phyloP scores from a whole-genome alignment of 768 basidiomycete genomes.

The Hebeloma cylindrosporum region DNA sequence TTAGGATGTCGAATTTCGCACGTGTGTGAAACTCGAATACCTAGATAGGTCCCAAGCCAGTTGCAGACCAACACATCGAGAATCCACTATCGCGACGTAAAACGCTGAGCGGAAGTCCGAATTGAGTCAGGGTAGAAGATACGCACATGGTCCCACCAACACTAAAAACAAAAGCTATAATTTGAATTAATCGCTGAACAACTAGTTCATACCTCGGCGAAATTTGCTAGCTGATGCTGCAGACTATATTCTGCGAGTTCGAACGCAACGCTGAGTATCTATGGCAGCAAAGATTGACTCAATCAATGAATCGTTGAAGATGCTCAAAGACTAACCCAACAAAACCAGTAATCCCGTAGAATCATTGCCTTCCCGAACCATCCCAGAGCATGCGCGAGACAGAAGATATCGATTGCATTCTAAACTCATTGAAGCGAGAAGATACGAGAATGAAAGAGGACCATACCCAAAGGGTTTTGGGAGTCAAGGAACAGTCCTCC shows the following conservation, averaged over 20 bases:
- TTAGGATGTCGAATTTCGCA: slow-evolving; percentile 12
- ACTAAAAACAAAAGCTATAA: slow-evolving; percentile 46
- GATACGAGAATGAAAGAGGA: neutral
- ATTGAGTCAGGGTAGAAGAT: slow-evolving; percentile 3
- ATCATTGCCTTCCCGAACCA: slow-evolving; percentile 94
- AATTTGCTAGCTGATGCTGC: slow-evolving; percentile 86
- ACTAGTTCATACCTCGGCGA: slow-evolving; percentile 68
- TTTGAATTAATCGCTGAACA: slow-evolving; percentile 12
- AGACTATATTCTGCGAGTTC: slow-evolving; percentile 88
- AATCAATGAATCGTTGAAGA: slow-evolving; percentile 9
- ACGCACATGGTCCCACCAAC: slow-evolving; percentile 92
- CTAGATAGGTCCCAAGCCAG: slow-evolving; percentile 84
- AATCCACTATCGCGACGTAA: slow-evolving; percentile 61
- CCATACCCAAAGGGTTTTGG: slow-evolving; percentile 66
- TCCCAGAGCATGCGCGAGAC: slow-evolving; percentile 79
- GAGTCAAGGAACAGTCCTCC: slow-evolving; percentile 70
- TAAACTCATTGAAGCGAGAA: slow-evolving; percentile 26
- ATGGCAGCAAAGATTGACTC: slow-evolving; percentile 9
- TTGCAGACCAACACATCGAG: slow-evolving; percentile 86
- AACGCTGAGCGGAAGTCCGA: slow-evolving; percentile 10
- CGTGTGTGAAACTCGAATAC: slow-evolving; percentile 35
- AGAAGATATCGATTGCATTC: slow-evolving; percentile 86
- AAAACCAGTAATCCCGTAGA: slow-evolving; percentile 91
- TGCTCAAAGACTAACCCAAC: slow-evolving; percentile 60
- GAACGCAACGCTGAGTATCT: slow-evolving; percentile 88